These are phyloP conservation scores for Pichia sp. DNA, from an alignment of 1,139 yeast species.

Conservation along the genomic window DNA sequence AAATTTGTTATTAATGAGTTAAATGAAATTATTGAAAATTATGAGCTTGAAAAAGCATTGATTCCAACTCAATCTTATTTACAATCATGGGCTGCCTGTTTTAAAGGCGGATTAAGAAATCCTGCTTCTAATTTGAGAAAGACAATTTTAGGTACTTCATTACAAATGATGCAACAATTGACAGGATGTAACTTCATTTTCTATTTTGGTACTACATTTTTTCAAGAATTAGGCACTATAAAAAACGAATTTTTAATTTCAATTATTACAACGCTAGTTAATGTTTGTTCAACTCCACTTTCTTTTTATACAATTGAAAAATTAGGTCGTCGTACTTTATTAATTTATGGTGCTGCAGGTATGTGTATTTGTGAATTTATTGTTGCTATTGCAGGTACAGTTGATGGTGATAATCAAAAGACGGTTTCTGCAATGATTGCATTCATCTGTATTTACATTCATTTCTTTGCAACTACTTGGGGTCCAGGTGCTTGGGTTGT, in stretches of 20 bases:
- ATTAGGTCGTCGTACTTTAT: conserved; percentile 47
- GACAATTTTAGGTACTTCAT: conserved; percentile 29
- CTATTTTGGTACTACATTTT: conserved; percentile 63
- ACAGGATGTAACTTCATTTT: conserved; percentile 71
- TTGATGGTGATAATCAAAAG: conserved; percentile 25
- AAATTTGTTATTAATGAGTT: conserved; percentile 36
- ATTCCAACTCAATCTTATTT: conserved; percentile 27
- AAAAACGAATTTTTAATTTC: conserved; percentile 41
- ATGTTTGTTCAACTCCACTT: conserved; percentile 40
- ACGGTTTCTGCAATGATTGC: conserved; percentile 38
- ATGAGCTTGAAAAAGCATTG: conserved; percentile 36
- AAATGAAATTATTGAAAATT: conserved; percentile 38
- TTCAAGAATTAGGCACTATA: conserved; percentile 48
- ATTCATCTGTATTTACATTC: conserved; percentile 47
- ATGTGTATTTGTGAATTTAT: conserved; percentile 57
- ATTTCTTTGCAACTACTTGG: conserved; percentile 52
- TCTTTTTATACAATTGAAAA: conserved; percentile 37
- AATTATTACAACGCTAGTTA: conserved; percentile 59
- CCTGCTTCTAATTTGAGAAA: conserved; percentile 34
- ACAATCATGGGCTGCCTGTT: conserved; percentile 31
- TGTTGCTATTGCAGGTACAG: conserved; percentile 54
- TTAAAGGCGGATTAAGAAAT: conserved; percentile 30
- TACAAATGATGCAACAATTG: conserved; percentile 61
- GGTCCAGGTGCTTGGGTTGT: conserved; percentile 47
- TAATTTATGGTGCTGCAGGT: conserved; percentile 50